Evolutionary conservation across 495 filamentous ascomycete genomes (phyloP).

Genomic region (Chaetomium cochliodes): DNA sequence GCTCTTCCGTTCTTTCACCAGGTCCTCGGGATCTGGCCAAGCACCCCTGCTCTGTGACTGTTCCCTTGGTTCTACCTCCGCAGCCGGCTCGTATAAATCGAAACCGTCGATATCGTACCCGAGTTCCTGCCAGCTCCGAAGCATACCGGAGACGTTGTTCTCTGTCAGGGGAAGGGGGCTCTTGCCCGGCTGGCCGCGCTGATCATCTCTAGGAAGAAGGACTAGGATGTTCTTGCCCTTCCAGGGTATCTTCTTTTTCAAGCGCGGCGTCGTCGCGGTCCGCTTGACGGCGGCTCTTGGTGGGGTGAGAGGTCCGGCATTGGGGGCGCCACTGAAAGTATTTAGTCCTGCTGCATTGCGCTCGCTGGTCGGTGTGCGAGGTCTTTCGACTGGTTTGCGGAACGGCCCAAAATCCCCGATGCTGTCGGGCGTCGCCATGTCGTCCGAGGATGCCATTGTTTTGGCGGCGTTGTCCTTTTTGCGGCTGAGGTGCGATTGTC

Average conservation of each 20-base stretch:
- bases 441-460: conserved; percentile 43
- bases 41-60: conserved; percentile 64
- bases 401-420: conserved; percentile 29
- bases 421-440: conserved; percentile 35
- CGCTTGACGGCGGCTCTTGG: conserved; percentile 33
- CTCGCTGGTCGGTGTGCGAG: conserved; percentile 33
- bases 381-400: conserved; percentile 17
- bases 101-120: conserved; percentile 78
- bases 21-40: conserved; percentile 67
- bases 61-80: conserved; percentile 36
- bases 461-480: conserved; percentile 28
- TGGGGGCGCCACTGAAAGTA: conserved; percentile 30
- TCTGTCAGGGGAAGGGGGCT: conserved; percentile 58
- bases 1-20: conserved; percentile 52
- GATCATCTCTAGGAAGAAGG: conserved; percentile 65
- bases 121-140: conserved; percentile 67
- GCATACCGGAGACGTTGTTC: conserved; percentile 60
- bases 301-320: conserved; percentile 42
- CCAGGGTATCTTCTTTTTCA: conserved; percentile 62
- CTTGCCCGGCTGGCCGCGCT: conserved; percentile 59
- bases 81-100: conserved; percentile 52
- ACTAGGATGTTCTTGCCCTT: conserved; percentile 73
- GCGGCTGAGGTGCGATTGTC: conserved; percentile 56
- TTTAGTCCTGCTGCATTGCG: conserved; percentile 29
- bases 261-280: conserved; percentile 41